These are phyloP conservation scores for Dinochytrium kinnereticum DNA, from an alignment of 371 early-diverging fungal genomes.

Conservation along the genomic window DNA sequence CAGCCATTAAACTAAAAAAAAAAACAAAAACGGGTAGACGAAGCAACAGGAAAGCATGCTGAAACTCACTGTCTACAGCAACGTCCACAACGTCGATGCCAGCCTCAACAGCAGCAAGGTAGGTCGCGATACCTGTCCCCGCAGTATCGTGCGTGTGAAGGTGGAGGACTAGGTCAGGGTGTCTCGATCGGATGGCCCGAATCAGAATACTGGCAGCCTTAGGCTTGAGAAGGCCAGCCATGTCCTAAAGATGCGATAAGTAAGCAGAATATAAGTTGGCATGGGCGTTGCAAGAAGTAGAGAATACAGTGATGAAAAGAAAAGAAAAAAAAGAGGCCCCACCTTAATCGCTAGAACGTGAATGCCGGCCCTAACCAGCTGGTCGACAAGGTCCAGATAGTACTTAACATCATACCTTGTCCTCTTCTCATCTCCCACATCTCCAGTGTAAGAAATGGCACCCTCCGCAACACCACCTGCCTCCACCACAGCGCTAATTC, in stretches of 20 bases:
- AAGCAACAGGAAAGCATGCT: slow-evolving; percentile 16
- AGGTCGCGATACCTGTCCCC: slow-evolving; percentile 93
- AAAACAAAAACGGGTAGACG: neutral
- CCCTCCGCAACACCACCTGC: slow-evolving; percentile 96
- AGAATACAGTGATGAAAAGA: no score
- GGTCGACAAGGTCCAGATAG: slow-evolving; percentile 86
- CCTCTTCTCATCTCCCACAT: slow-evolving; percentile 77
- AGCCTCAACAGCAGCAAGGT: slow-evolving; percentile 91
- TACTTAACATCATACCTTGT: slow-evolving; percentile 87
- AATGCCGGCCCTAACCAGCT: slow-evolving; percentile 87
- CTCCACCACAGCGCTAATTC: slow-evolving; percentile 89
- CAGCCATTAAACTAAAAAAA: no score
- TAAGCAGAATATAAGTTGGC: no score
- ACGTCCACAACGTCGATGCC: slow-evolving; percentile 91
- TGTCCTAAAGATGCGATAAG: slow-evolving; percentile 88
- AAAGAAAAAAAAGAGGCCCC: neutral
- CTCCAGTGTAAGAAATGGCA: slow-evolving; percentile 90
- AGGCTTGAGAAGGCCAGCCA: slow-evolving; percentile 96
- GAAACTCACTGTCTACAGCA: slow-evolving; percentile 74
- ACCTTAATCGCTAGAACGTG: slow-evolving; percentile 90
- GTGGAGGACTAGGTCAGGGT: slow-evolving; percentile 93
- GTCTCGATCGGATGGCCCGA: slow-evolving; percentile 79
- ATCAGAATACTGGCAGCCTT: slow-evolving; percentile 82
- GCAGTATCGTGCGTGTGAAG: slow-evolving; percentile 97
- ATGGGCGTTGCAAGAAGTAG: no score